Conservation (phyloP, 202 grass and related monocot genomes). For the Sporobolus alterniflorus region DNA sequence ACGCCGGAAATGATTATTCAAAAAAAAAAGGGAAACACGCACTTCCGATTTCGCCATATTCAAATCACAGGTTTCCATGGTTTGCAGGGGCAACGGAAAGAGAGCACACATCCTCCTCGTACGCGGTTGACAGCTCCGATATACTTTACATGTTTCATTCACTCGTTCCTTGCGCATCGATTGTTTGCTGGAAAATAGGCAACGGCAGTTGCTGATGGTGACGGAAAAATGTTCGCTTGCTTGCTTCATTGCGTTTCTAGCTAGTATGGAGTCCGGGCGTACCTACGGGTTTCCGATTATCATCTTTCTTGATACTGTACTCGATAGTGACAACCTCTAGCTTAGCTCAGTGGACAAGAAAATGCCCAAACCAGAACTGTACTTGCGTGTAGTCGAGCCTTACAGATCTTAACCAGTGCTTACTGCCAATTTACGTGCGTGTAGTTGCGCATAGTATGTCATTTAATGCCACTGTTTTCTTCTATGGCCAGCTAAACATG, state of each 20-base stretch:
- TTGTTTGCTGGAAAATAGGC: constrained; percentile 23
- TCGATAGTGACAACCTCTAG: no score
- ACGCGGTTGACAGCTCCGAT: neutral
- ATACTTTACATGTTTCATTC: constrained; percentile 17
- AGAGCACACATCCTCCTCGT: constrained; percentile 5
- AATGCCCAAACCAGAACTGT: neutral
- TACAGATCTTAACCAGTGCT: neutral
- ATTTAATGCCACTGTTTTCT: no score
- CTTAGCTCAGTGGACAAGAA: constrained; percentile 4
- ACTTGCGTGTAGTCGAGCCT: neutral
- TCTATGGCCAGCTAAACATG: no score
- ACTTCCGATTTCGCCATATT: neutral
- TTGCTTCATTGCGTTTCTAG: neutral
- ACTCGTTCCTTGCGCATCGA: constrained; percentile 34
- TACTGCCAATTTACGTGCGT: no score
- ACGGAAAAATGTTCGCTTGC: neutral
- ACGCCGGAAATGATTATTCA: constrained; percentile 6
- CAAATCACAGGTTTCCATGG: constrained; percentile 34
- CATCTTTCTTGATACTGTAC: no score
- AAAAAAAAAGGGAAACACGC: neutral
- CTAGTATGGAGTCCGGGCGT: neutral
- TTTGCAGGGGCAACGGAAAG: constrained; percentile 38
- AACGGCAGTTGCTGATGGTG: neutral
- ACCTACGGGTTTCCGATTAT: neutral
- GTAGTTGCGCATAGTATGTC: no score